These are phyloP conservation scores for Berkeleyomyces basicola DNA, from an alignment of 2,329 filamentous ascomycete species.

Conservation along the genomic window DNA sequence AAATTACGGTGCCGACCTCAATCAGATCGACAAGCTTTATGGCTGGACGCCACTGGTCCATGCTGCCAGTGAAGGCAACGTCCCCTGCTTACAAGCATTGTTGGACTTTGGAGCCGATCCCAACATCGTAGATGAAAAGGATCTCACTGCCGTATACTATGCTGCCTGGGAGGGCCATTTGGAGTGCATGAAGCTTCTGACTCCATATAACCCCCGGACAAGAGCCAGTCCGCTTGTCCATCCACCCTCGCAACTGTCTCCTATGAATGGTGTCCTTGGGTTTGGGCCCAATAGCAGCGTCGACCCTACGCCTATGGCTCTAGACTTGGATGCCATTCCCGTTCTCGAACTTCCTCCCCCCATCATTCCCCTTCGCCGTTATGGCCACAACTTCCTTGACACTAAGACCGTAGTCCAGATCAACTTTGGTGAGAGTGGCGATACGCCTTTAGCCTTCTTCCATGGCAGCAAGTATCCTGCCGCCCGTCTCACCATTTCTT, in stretches of 20 bases:
- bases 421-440: slow-evolving; percentile 54
- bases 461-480: slow-evolving; percentile 94
- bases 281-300: slow-evolving; percentile 20
- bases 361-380: slow-evolving; percentile 84
- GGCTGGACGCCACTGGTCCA: slow-evolving; percentile 96
- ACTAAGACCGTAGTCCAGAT: slow-evolving; percentile 94
- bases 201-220: slow-evolving; percentile 35
- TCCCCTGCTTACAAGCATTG: slow-evolving; percentile 68
- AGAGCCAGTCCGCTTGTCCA: slow-evolving; percentile 28
- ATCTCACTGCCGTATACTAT: slow-evolving; percentile 90
- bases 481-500: slow-evolving; percentile 86
- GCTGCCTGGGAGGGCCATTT: slow-evolving; percentile 95
- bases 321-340: slow-evolving; percentile 79
- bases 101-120: slow-evolving; percentile 64
- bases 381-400: slow-evolving; percentile 96
- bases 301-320: slow-evolving; percentile 42
- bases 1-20: slow-evolving; percentile 71
- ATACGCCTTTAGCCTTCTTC: slow-evolving; percentile 80
- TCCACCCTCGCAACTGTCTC: slow-evolving; percentile 21
- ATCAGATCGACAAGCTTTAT: slow-evolving; percentile 89
- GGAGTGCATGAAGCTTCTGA: slow-evolving; percentile 81
- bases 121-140: slow-evolving; percentile 77
- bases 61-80: slow-evolving; percentile 88
- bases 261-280: slow-evolving; percentile 25
- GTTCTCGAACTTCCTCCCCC: slow-evolving; percentile 83